Percentiles rank a stretch among this genome's conserved stretches.
These are phyloP conservation scores for Fusarium ambrosium DNA, from an alignment of 2,329 filamentous ascomycete genomes.

Conservation along the genomic window DNA sequence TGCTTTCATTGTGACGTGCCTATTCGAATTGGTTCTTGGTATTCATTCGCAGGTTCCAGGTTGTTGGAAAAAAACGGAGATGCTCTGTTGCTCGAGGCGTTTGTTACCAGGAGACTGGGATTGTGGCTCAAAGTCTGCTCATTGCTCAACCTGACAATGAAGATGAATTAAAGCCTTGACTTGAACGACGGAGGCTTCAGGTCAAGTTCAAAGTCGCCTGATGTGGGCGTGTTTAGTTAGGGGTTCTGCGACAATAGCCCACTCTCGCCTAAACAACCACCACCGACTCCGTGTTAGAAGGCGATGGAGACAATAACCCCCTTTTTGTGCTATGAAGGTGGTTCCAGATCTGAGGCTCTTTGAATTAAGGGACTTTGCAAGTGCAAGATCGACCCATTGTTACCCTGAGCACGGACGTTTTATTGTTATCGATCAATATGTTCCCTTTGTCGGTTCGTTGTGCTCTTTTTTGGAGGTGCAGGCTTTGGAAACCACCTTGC, in stretches of 20 bases:
- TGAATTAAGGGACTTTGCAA: not conserved
- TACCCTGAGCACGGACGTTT: not conserved
- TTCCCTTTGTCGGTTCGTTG: not conserved
- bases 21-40: not conserved
- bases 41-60: not conserved
- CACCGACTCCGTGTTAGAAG: not conserved
- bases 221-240: not conserved
- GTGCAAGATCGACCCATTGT: not conserved
- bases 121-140: conserved; percentile 35
- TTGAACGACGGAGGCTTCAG: not conserved
- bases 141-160: conserved; percentile 8
- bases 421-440: not conserved
- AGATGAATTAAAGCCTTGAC: conserved; percentile 9
- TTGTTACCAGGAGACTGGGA: conserved; percentile 4
- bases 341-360: not conserved
- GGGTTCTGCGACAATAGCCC: not conserved
- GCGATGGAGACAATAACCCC: not conserved
- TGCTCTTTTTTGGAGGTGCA: not conserved
- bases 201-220: not conserved
- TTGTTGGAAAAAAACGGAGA: conserved; percentile 2
- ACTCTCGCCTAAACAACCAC: not conserved
- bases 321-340: not conserved
- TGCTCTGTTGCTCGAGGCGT: not conserved
- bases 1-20: conserved; percentile 15
- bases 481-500: not conserved